phyloP scores from a whole-genome alignment of 768 basidiomycete genomes.

The Pleurotus pulmonarius region DNA sequence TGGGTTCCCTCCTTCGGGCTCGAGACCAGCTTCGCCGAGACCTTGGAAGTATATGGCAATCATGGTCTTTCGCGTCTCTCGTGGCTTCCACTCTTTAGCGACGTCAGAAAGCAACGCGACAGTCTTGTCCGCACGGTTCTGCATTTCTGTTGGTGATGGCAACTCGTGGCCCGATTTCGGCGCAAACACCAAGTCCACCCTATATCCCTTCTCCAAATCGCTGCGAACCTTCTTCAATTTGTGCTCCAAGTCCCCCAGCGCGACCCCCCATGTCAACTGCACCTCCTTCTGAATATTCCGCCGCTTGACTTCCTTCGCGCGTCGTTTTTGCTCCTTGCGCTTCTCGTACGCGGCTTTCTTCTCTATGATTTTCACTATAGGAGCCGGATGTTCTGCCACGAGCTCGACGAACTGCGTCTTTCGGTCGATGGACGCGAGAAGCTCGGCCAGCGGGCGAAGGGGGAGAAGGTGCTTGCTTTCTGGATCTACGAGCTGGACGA shows the following conservation, averaged over 20 bases:
- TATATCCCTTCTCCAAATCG: conserved; percentile 56
- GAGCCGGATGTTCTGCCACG: conserved; percentile 40
- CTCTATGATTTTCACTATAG: conserved; percentile 59
- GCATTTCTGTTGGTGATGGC: conserved; percentile 35
- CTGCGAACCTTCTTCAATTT: conserved; percentile 58
- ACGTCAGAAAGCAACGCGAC: conserved; percentile 41
- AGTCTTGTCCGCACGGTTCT: conserved; percentile 39
- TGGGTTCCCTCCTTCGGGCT: no score
- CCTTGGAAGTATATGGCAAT: conserved; percentile 44
- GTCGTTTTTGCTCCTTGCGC: conserved; percentile 30
- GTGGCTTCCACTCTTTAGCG: conserved; percentile 49
- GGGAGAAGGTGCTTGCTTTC: conserved; percentile 34
- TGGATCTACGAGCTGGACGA: conserved; percentile 47
- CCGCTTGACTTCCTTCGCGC: conserved; percentile 27
- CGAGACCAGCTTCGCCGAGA: conserved; percentile 15
- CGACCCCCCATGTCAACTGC: conserved; percentile 68
- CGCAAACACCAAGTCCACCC: conserved; percentile 53
- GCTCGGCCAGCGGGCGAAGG: conserved; percentile 28
- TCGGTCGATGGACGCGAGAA: conserved; percentile 44
- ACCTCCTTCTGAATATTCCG: conserved; percentile 54
- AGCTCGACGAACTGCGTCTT: conserved; percentile 51
- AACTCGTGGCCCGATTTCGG: conserved; percentile 41
- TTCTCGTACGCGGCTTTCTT: conserved; percentile 37
- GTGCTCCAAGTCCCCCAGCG: conserved; percentile 54
- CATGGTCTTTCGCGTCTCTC: conserved; percentile 32